Base-by-base conservation (phyloP, 768 basidiomycete species). In the Baorangia bicolor region DNA sequence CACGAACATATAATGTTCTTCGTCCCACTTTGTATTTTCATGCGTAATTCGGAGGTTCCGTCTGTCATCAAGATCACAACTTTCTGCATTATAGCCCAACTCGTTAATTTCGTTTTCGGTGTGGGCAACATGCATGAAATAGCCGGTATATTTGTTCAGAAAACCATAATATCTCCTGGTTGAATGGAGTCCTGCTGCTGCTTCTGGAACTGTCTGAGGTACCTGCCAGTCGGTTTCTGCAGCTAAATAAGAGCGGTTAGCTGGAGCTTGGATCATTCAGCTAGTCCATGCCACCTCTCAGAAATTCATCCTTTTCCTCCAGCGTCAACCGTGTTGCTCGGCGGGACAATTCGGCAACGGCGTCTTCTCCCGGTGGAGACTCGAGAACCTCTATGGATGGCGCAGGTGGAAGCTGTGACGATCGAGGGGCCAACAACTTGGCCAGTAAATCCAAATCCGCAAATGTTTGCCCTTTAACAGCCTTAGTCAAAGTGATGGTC, bases 61-160 rank as follows among this genome's bases (percentile, higher is more conserved):
- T 35, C 90, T 80, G 58, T 87, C 84, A 4, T 70, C 66, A 13
- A 64, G 69, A 13, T 75, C 67, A 50, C 80, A 81, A 2, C 66
- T 77, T 72, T 94, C 92, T 14, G 80, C 86, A 57, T 86, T 80
- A 18, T 74, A 48, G 5, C 90, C 90, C 14, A 93, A 78, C 64
- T 92, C 90, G 64, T 92, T 90, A 12, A 92, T 76, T 64, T 93
- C 92, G 64, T 93, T 92, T 65, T 88, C 89, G 3, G 81, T 81
- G 61, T 90, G 81, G n/a, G 74, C 72, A 10, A 85, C 84, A 69
- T 92, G 85, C 53, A 71, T 75, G 65, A 94, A 89, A 66, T 90
- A 92, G 9, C 89, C 88, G 2, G 81, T 81, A 67, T 93, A 79
- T 67, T 82, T 76, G 69, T 88, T 77, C 59, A 93, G 70, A 70